Evolutionary conservation across 139 green algal species (phyloP).

Genomic region (Chlorokybus atmophyticus): DNA sequence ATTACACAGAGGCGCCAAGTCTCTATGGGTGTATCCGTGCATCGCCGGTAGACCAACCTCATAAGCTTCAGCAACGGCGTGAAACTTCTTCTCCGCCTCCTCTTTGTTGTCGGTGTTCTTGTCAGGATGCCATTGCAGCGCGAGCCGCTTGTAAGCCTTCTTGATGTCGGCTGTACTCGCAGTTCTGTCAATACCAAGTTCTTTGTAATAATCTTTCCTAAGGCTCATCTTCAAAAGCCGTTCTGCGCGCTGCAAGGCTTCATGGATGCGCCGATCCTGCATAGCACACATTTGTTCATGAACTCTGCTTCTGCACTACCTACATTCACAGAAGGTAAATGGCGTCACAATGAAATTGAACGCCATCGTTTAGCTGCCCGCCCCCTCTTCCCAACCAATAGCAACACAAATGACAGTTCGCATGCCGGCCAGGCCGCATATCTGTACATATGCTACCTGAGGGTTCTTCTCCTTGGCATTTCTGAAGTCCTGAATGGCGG

Average conservation of each 20-base stretch:
- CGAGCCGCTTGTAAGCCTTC: slow-evolving; percentile 31
- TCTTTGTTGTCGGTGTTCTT: slow-evolving; percentile 35
- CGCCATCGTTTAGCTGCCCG: too few species aligned
- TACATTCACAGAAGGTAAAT: too few species aligned
- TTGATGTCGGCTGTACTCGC: slow-evolving; percentile 26
- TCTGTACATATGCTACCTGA: too few species aligned
- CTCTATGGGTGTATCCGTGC: too few species aligned
- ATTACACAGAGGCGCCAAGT: too few species aligned
- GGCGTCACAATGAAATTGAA: too few species aligned
- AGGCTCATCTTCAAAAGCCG: slow-evolving; percentile 27
- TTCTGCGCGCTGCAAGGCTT: slow-evolving; percentile 15
- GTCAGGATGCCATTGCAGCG: slow-evolving; percentile 30
- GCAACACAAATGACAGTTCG: too few species aligned
- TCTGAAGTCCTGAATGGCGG: slow-evolving; percentile 14
- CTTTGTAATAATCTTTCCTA: slow-evolving; percentile 33
- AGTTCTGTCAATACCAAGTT: slow-evolving; percentile 15
- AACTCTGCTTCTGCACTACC: too few species aligned
- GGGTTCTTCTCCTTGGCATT: slow-evolving; percentile 15
- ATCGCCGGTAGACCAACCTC: too few species aligned
- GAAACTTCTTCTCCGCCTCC: slow-evolving; percentile 34
- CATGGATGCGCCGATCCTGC: not conserved
- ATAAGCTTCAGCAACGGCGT: slow-evolving; percentile 33
- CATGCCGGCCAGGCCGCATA: too few species aligned
- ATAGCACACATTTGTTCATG: too few species aligned
- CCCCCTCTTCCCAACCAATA: too few species aligned